Evolutionary conservation across 495 filamentous ascomycete genomes (phyloP), one percentile per base, ranked within the genome.

Genomic region (Friedmanniomyces simplex): DNA sequence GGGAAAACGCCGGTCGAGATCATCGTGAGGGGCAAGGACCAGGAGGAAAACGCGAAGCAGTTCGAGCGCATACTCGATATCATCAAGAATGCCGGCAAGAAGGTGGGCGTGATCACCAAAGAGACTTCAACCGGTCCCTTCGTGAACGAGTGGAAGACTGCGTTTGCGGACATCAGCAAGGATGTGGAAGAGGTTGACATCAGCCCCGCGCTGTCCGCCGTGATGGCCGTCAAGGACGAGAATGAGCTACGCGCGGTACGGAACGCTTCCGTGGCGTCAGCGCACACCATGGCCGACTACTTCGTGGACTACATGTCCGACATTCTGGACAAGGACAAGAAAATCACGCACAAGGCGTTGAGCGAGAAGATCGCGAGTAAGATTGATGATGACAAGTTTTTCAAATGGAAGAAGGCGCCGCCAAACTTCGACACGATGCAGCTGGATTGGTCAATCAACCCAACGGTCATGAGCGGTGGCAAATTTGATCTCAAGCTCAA

Each of bases 271-370:
- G 82, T 91, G 64, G 91, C 91, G 30, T 94, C 90, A 59, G 89
- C 91, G 57, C 90, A 88, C 42, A 75, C 96, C 34, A 88, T 97
- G 81, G 86, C 86, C 22, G 87, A 89, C 53, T 97, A 90, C 70
- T 96, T 96, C 68, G 82, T 96, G 53, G 94, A 97, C 68, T 88
- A 96, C 68, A 96, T 99, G 90, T 95, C 91, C 42, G 84, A 83
- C 58, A 82, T 96, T 50, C 80, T 99, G 55, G 93, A 99, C 61
- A 84, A 86, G 60, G 93, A 96, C 69, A 94, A 96, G 74, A 95
- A 96, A 65, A 88, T 97, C 67, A 91, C 89, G 36, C 91, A 99
- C 69, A 85, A 83, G 61, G 77, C 79, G 20, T 78, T 99, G 11
- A 80, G 87, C 1, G 80, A 85, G 60, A 95, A 89, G 68, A 84